Evolutionary conservation across 208 protist species (phyloP).

Genomic region (Kentomonas sorsogonicus): DNA sequence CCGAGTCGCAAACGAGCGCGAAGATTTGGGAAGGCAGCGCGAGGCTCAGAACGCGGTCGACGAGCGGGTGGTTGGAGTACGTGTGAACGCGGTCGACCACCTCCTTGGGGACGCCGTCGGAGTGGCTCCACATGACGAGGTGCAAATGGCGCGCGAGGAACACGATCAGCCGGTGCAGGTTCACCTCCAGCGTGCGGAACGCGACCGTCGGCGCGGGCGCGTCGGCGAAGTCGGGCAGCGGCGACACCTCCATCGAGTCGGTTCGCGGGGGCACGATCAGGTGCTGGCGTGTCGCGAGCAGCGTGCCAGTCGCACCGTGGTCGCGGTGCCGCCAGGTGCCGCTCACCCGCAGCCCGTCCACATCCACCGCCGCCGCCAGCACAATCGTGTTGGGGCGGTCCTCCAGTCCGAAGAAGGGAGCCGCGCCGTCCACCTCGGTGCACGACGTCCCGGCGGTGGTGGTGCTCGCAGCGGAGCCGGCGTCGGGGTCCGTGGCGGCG

Average conservation of each 20-base stretch:
- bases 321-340: conserved; percentile 54
- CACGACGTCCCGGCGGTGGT: not conserved
- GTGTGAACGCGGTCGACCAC: conserved; percentile 58
- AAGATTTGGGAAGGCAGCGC: conserved; percentile 42
- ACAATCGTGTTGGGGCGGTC: too few species aligned
- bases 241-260: conserved; percentile 58
- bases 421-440: not conserved
- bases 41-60: conserved; percentile 39
- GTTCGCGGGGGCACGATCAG: conserved; percentile 45
- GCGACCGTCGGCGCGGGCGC: conserved; percentile 35
- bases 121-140: conserved; percentile 62
- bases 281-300: conserved; percentile 38
- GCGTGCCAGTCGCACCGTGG: conserved; percentile 44
- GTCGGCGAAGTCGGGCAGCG: conserved; percentile 70
- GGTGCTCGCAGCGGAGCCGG: not conserved
- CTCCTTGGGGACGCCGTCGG: conserved; percentile 31
- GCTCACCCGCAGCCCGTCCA: conserved; percentile 64
- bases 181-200: conserved; percentile 38
- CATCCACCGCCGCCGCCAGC: conserved; percentile 42
- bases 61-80: conserved; percentile 71
- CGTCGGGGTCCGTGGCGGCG: not conserved
- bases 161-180: conserved; percentile 81
- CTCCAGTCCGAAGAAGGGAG: not conserved
- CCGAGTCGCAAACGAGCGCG: conserved; percentile 53
- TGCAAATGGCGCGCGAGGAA: conserved; percentile 80